Evolutionary conservation across 192 early-diverging fungal species (phyloP).

Genomic region (Coemansia reversa): DNA sequence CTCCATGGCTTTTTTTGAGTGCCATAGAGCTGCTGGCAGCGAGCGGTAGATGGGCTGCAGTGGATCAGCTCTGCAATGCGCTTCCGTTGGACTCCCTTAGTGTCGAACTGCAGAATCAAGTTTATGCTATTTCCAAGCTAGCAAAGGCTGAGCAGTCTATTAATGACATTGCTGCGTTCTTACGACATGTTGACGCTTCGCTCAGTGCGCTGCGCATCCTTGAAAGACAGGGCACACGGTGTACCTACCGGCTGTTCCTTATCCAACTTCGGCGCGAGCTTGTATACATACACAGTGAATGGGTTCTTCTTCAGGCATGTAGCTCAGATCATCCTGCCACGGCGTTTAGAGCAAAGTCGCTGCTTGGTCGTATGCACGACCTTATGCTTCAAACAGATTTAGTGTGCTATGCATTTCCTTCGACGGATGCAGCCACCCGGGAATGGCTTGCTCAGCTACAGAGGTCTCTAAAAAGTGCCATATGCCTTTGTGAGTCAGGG

Average conservation of each 20-base stretch:
- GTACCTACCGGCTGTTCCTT: slow-evolving; percentile 29
- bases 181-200: slow-evolving; percentile 11
- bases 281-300: slow-evolving; percentile 15
- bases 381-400: slow-evolving; percentile 20
- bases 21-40: slow-evolving; percentile 28
- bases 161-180: slow-evolving; percentile 11
- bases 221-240: slow-evolving; percentile 13
- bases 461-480: not conserved
- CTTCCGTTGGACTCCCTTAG: slow-evolving; percentile 20
- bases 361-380: slow-evolving; percentile 8
- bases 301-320: not conserved
- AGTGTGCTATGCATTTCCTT: slow-evolving; percentile 12
- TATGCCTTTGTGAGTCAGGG: not conserved
- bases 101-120: slow-evolving; percentile 16
- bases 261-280: slow-evolving; percentile 38
- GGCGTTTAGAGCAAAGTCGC: slow-evolving; percentile 8
- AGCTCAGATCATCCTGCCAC: slow-evolving; percentile 12
- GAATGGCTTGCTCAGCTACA: slow-evolving; percentile 25
- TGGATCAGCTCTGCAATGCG: slow-evolving; percentile 20
- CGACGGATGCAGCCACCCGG: slow-evolving; percentile 17
- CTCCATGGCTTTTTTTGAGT: slow-evolving; percentile 24
- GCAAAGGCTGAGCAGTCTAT: slow-evolving; percentile 29
- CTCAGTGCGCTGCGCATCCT: slow-evolving; percentile 19
- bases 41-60: slow-evolving; percentile 18
- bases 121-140: slow-evolving; percentile 16